Base-by-base conservation (phyloP, 169 alveolate species). In the Cyclospora cayetanensis region DNA sequence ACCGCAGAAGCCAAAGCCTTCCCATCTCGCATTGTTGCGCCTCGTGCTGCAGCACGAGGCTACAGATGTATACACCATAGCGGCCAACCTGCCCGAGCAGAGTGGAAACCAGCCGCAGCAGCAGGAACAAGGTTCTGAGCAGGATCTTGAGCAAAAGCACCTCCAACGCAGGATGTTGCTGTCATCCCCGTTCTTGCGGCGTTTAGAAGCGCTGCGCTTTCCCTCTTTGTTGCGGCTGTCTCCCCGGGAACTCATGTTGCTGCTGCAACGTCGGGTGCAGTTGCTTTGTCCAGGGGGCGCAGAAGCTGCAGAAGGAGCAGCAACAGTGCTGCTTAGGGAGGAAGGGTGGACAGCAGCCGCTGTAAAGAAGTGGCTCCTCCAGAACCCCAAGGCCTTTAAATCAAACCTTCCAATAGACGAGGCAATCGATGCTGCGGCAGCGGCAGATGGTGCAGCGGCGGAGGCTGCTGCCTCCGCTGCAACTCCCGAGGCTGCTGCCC, bases 251-350 rank as follows among this genome's bases (percentile, higher is more conserved):
- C 50, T 37, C 52, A 5, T 70, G 82, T 46, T 15, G 53, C 50
- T 37, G 42, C 39, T 31, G 89, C 60, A 18, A 72, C 55, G 74
- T 68, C 72, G 27, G 52, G 46, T 46, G 89, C 74, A 60, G 74
- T 39, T 60, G 74, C 74, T 60, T 3, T 60, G 74, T 60, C 74
- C 74, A 22, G 74, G 74, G 20, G 74, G 74, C 41, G 74, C 74
- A 3, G 74, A 60, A 60, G 74, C 74, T 27, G 74, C 74, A 60
- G 74, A 34, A 60, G 74, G 41, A 60, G 74, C 74, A 60, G 74
- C 74, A 60, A n/a, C 74, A 22, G 74, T 60, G 74, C 74, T 60
- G 74, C 74, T 60, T 34, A 34, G 31, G 4, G 74, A 60, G 20
- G 74, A 60, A 39, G 74, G 74, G 20, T 60, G 74, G 74, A n/a